These are phyloP conservation scores for Fusarium sp. DNA, from an alignment of 2,329 filamentous ascomycete species.

Conservation along the genomic window DNA sequence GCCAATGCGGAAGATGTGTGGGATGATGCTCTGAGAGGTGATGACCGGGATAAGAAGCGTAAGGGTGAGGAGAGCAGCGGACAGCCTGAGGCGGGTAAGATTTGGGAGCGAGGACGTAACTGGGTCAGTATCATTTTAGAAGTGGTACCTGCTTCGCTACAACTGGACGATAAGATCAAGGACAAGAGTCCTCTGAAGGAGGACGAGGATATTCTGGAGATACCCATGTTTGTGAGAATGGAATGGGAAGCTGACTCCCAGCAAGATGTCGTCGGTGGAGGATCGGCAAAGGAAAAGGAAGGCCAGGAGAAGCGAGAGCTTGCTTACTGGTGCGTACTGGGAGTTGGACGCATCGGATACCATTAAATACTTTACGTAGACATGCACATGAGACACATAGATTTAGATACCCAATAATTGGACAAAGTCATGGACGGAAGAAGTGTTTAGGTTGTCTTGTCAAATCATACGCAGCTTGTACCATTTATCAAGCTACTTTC, in stretches of 20 bases:
- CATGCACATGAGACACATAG: constrained; percentile 36
- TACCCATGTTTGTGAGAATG: constrained; percentile 91
- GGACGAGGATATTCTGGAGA: constrained; percentile 79
- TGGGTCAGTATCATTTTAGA: constrained; percentile 96
- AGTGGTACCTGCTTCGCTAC: constrained; percentile 75
- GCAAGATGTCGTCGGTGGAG: constrained; percentile 72
- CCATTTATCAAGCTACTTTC: constrained; percentile 61
- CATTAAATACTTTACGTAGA: constrained; percentile 45
- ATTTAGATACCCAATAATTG: constrained; percentile 57
- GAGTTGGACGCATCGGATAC: constrained; percentile 81
- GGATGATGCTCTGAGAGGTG: constrained; percentile 85
- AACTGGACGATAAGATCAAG: constrained; percentile 49
- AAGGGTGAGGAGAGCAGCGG: constrained; percentile 55
- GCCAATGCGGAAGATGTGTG: constrained; percentile 85
- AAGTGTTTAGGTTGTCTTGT: constrained; percentile 49
- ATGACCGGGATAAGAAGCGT: constrained; percentile 52
- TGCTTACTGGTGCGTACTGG: constrained; percentile 95
- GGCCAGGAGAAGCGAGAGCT: constrained; percentile 84
- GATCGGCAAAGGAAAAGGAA: constrained; percentile 65
- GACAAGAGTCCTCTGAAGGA: constrained; percentile 63
- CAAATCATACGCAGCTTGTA: constrained; percentile 58
- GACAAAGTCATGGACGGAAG: constrained; percentile 43
- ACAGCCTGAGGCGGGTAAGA: constrained; percentile 86
- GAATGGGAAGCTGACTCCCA: constrained; percentile 85
- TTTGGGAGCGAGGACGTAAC: constrained; percentile 95